Evolutionary conservation across 2,329 filamentous ascomycete species (phyloP).

Genomic region (Claviceps fusiformis): DNA sequence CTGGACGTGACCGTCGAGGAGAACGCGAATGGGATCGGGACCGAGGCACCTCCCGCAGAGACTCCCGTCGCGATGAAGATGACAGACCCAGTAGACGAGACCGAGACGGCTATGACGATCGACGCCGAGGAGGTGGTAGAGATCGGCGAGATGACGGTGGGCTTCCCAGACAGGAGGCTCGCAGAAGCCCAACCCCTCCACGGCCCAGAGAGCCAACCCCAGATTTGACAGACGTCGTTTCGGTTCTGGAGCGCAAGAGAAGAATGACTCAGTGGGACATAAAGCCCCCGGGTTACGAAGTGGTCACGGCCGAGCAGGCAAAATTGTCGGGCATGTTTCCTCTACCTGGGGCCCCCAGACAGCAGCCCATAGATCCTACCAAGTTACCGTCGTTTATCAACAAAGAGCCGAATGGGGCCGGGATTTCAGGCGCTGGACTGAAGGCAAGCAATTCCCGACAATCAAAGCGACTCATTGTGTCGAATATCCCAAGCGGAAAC

Average conservation of each 20-base stretch:
- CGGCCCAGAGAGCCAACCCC: constrained; percentile 94
- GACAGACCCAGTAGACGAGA: constrained; percentile 41
- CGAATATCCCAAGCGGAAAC: constrained; percentile 62
- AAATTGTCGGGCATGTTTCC: constrained; percentile 99
- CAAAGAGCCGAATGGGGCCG: constrained; percentile 65
- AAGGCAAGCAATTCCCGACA: constrained; percentile 90
- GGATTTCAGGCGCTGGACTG: constrained; percentile 61
- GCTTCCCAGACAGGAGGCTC: constrained; percentile 35
- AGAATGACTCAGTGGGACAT: constrained; percentile 98
- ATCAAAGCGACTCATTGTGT: constrained; percentile 78
- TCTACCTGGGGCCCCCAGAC: constrained; percentile 82
- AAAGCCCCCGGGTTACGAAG: constrained; percentile 95
- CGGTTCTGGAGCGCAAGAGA: constrained; percentile 74
- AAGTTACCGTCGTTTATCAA: constrained; percentile 94
- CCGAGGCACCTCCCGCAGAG: constrained; percentile 44
- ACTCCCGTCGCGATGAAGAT: constrained; percentile 54
- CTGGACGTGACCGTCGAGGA: constrained; percentile 50
- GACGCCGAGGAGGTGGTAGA: constrained; percentile 37
- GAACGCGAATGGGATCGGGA: constrained; percentile 72
- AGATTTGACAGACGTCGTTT: constrained; percentile 75
- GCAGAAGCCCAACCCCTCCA: constrained; percentile 63
- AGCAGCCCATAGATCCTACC: constrained; percentile 88
- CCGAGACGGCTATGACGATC: constrained; percentile 38
- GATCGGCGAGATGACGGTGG: constrained; percentile 27
- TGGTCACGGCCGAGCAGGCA: constrained; percentile 94